Evolutionary conservation across 306 rosid species (phyloP).

Genomic region (Fagus sylvatica): DNA sequence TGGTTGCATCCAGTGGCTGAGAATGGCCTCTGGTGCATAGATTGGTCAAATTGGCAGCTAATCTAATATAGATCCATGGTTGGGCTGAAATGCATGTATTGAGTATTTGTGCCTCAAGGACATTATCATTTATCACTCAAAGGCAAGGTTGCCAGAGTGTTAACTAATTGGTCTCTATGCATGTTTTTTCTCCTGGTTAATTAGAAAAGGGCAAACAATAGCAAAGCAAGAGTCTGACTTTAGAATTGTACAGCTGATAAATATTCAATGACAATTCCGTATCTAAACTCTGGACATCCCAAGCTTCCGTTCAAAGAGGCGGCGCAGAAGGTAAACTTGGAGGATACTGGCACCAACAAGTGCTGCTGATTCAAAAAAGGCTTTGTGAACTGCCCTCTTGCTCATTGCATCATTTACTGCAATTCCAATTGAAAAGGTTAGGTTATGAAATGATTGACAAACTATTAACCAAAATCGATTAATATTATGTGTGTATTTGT

Average conservation of each 20-base stretch:
- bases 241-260: constrained; percentile 4
- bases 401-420: constrained; percentile 62
- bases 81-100: constrained; percentile 5
- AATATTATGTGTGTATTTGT: too few relatives aligned
- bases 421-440: neutral
- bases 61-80: neutral
- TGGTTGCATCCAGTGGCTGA: neutral
- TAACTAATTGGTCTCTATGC: constrained; percentile 5
- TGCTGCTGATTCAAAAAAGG: constrained; percentile 59
- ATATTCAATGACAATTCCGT: constrained; percentile 3
- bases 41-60: neutral
- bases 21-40: neutral
- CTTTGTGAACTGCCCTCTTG: constrained; percentile 63
- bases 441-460: neutral
- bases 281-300: constrained; percentile 36
- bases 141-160: constrained; percentile 5
- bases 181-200: neutral
- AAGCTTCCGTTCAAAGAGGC: constrained; percentile 59
- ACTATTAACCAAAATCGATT: too few relatives aligned
- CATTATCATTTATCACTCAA: neutral
- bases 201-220: neutral
- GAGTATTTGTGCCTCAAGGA: neutral
- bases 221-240: neutral
- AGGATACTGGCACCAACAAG: constrained; percentile 59
- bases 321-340: constrained; percentile 67